Conservation (phyloP, 306 rosid genomes). For the Castanea crenata region DNA sequence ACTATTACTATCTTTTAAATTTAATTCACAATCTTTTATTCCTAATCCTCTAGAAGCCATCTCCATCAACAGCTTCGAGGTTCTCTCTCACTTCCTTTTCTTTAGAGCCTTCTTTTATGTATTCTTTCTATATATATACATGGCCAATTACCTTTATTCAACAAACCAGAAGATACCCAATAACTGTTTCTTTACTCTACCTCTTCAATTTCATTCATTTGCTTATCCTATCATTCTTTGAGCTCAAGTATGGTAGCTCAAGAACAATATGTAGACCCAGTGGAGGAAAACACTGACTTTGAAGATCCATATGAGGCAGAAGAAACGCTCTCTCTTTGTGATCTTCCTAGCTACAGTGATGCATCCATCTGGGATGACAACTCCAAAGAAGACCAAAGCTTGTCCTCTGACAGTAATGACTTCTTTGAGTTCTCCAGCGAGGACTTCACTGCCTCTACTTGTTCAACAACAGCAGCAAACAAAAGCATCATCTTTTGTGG, state of each 20-base stretch:
- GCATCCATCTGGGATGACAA: slow-evolving; percentile 40
- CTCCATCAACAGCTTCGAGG: slow-evolving; percentile 17
- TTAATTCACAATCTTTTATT: background rate
- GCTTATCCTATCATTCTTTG: background rate
- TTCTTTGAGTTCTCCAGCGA: slow-evolving; percentile 76
- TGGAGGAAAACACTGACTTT: slow-evolving; percentile 24
- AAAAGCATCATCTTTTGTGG: slow-evolving; percentile 77
- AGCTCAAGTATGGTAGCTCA: slow-evolving; percentile 29
- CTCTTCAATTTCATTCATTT: background rate
- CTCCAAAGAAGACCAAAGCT: slow-evolving; percentile 33
- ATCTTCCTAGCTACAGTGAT: slow-evolving; percentile 59
- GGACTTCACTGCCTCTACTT: slow-evolving; percentile 43
- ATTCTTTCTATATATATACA: slow-evolving; percentile 12
- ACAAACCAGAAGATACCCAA: background rate
- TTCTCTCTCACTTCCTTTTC: background rate
- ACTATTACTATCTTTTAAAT: background rate
- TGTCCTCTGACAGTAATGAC: slow-evolving; percentile 31
- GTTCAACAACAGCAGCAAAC: slow-evolving; percentile 5
- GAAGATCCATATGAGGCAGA: slow-evolving; percentile 52
- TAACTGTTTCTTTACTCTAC: slow-evolving; percentile 1
- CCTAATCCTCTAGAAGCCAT: slow-evolving; percentile 53
- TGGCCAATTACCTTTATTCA: background rate
- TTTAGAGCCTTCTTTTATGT: background rate
- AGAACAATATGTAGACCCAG: slow-evolving; percentile 12
- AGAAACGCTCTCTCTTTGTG: slow-evolving; percentile 65